Evolutionary conservation across 352 stramenopile genomes (phyloP).

Genomic region (Globisporangium irregulare): DNA sequence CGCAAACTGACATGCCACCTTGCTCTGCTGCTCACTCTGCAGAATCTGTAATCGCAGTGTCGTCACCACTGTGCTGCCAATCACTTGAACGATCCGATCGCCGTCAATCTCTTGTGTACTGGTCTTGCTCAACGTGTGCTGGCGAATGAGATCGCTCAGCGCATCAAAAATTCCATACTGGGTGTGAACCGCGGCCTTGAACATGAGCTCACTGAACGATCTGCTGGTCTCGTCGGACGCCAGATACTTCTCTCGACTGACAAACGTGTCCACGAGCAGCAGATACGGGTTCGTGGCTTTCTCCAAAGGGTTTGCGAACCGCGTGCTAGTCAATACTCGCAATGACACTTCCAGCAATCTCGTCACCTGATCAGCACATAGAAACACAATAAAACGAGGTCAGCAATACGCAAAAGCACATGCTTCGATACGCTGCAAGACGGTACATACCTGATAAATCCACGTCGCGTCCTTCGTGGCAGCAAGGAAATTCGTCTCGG

Average conservation of each 20-base stretch:
- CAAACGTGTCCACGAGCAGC: conserved; percentile 47
- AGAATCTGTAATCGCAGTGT: conserved; percentile 18
- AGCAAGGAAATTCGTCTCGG: conserved; percentile 25
- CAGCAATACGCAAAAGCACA: neutral
- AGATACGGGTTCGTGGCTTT: conserved; percentile 43
- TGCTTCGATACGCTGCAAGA: neutral
- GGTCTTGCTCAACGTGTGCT: conserved; percentile 9
- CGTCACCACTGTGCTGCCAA: conserved; percentile 22
- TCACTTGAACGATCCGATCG: conserved; percentile 31
- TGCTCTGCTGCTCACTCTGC: neutral
- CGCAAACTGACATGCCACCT: conserved; percentile 25
- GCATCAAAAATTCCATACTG: conserved; percentile 35
- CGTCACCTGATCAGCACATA: conserved; percentile 21
- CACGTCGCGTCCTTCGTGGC: conserved; percentile 34
- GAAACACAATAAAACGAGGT: neutral
- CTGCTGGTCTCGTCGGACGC: conserved; percentile 16
- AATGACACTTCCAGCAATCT: conserved; percentile 44
- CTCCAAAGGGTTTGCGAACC: conserved; percentile 13
- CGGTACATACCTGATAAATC: conserved; percentile 33
- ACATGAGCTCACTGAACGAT: conserved; percentile 24
- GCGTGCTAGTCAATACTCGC: conserved; percentile 26
- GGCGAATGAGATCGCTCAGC: conserved; percentile 26
- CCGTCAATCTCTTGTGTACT: conserved; percentile 11
- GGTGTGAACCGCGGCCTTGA: conserved; percentile 23
- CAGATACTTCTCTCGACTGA: conserved; percentile 27